Evolutionary conservation across 805 yeast species (phyloP).

Genomic region (Ogataea ganodermae): DNA sequence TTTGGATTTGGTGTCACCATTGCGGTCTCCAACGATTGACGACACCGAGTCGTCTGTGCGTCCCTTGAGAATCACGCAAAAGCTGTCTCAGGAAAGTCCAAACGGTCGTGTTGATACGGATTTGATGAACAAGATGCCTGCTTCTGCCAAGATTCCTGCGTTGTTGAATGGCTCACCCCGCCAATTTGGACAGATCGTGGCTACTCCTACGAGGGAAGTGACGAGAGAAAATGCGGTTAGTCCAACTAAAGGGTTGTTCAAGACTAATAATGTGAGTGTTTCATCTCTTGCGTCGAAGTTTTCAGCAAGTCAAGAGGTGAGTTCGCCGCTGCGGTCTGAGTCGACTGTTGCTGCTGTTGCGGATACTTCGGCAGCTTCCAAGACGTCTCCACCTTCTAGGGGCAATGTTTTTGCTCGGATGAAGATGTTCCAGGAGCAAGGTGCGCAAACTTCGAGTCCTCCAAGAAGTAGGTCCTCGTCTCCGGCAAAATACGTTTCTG

Average conservation of each 20-base stretch:
- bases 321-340: constrained; percentile 16
- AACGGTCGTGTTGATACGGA: constrained; percentile 21
- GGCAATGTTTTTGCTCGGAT: constrained; percentile 27
- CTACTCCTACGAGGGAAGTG: constrained; percentile 17
- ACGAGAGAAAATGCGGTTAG: constrained; percentile 7
- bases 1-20: constrained; percentile 9
- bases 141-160: constrained; percentile 10
- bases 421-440: constrained; percentile 29
- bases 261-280: constrained; percentile 25
- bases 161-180: constrained; percentile 12
- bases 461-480: constrained; percentile 22
- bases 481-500: constrained; percentile 20
- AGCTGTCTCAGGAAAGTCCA: constrained; percentile 36
- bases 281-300: constrained; percentile 35
- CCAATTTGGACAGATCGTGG: constrained; percentile 20
- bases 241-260: constrained; percentile 20
- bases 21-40: constrained; percentile 17
- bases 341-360: neutral
- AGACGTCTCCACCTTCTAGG: constrained; percentile 23
- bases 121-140: constrained; percentile 8
- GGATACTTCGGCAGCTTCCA: constrained; percentile 17
- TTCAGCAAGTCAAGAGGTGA: constrained; percentile 22
- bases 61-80: constrained; percentile 69
- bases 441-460: constrained; percentile 6
- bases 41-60: constrained; percentile 51